Base-by-base conservation (phyloP, 805 yeast genomes). In the Wickerhamomyces silvicola region DNA sequence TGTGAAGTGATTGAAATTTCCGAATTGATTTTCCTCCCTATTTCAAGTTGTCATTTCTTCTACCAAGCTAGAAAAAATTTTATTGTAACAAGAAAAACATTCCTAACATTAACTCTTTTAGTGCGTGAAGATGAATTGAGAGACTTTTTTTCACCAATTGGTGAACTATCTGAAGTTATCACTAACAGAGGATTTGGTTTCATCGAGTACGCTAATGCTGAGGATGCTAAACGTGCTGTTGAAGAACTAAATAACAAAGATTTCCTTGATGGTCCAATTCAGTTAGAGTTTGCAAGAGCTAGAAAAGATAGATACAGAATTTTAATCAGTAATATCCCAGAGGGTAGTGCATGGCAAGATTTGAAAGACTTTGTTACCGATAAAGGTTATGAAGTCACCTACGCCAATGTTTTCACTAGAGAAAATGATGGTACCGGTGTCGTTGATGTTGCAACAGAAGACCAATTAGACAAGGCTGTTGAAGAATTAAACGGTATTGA, bases 351-450 rank as follows among this genome's bases (percentile, higher is more conserved):
- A 31, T 83, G 94, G 94, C 92, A 83, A 68, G 90, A 81, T 51
- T 71, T 83, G 54, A 83, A 87, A 67, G 97, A 90, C 65, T 77
- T 84, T 55, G 87, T 86, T 44, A 73, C 94, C 56, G 87, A 81
- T 40, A 81, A 75, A 60, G 75, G 71, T 41, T 57, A 70, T 42
- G 72, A 75, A 37, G 82, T 86, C 36, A 73, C 80, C 21, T 81
- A 79, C 44, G 56, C 70, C 32, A 61, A 64, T 38, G 70, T 64
- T 36, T 61, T 62, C 43, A 57, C 62, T 34, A 60, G 68, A 53
- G 70, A 65, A 38, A 60, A 61, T 35, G 64, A 62, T 38, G 68
- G 68, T 44, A 60, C 67, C 33, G 70, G 70, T 56, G 68, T 65
- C 37, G 44, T 65, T 35, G 70, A 65, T 45, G 61, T 65, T 45